Base-by-base conservation (phyloP, 768 basidiomycete genomes). In the Suillus luteus region DNA sequence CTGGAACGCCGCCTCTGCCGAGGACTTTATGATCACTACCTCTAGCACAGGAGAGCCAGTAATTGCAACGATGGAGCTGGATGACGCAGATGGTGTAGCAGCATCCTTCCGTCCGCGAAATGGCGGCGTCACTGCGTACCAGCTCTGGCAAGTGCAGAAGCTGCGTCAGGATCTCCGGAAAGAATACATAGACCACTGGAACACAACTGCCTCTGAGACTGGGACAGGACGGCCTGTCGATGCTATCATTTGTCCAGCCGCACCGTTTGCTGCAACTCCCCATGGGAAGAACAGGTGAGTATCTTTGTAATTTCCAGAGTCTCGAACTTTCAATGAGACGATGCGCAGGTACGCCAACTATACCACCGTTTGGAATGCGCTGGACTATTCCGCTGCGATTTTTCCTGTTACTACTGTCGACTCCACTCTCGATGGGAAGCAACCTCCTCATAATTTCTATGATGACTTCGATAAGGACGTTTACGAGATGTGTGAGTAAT, bases 141-240 rank as follows among this genome's bases (percentile, higher is more conserved):
- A 86, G 55, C 79, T 89, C 22, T 93, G 90, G 90, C 85, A 90
- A 68, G 49, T 85, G 9, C 88, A 90, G 31, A 85, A 83, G 68
- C 69, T 71, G n/a, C 65, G 27, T 67, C 75, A 73, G 5, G 78
- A 80, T 12, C 66, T 89, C 37, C 81, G 88, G 31, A 78, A 85
- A 66, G 79, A 81, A 57, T 86, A 91, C 69, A 73, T 90, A 54
- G 82, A 86, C 55, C 75, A 84, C 57, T 92, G 90, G 91, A 81
- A 86, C 59, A 78, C 74, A 5, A 88, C 86, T 0, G 75, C 67
- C 11, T 65, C 61, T 0, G 55, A 68, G 15, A 92, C 90, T 0
- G 84, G 83, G 0, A 93, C 90, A 0, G 89, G 88, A 1, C 76
- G 92, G 2, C 88, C 90, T 5, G 82, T 93, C 7, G 92, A 93